Evolutionary conservation across 2,329 filamentous ascomycete genomes (phyloP).

Genomic region (Talaromyces sp.): DNA sequence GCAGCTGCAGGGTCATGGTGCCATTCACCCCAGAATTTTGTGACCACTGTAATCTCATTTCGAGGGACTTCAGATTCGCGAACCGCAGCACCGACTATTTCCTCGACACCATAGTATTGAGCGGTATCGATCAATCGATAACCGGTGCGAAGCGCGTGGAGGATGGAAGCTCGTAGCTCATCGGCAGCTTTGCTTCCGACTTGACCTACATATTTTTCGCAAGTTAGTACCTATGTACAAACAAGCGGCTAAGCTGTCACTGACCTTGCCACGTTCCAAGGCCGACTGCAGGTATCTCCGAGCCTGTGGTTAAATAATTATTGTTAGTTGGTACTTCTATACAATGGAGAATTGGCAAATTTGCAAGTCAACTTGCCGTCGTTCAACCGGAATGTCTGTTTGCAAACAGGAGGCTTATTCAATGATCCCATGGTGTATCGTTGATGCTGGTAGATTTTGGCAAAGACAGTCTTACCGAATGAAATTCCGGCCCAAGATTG

Average conservation of each 20-base stretch:
- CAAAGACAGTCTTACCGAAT: background rate
- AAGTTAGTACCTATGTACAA: background rate
- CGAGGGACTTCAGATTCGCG: constrained; percentile 34
- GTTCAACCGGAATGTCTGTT: background rate
- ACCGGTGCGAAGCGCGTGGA: constrained; percentile 1
- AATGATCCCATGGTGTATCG: background rate
- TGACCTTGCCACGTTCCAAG: background rate
- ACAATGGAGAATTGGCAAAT: background rate
- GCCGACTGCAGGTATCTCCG: background rate
- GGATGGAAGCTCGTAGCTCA: background rate
- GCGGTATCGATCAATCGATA: constrained; percentile 17
- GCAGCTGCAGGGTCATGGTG: constrained; percentile 24
- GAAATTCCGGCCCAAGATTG: background rate
- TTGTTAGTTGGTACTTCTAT: background rate
- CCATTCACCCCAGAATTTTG: constrained; percentile 44
- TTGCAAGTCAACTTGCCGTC: background rate
- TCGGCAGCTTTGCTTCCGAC: constrained; percentile 7
- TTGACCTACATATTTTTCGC: background rate
- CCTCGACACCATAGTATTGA: constrained; percentile 40
- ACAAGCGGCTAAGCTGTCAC: background rate
- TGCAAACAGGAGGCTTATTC: background rate
- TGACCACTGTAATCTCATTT: constrained; percentile 53
- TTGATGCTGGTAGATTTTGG: background rate
- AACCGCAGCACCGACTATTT: constrained; percentile 47
- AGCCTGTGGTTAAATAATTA: background rate